Base-by-base conservation (phyloP, 495 filamentous ascomycete species). In the Xanthoparmelia taractica region DNA sequence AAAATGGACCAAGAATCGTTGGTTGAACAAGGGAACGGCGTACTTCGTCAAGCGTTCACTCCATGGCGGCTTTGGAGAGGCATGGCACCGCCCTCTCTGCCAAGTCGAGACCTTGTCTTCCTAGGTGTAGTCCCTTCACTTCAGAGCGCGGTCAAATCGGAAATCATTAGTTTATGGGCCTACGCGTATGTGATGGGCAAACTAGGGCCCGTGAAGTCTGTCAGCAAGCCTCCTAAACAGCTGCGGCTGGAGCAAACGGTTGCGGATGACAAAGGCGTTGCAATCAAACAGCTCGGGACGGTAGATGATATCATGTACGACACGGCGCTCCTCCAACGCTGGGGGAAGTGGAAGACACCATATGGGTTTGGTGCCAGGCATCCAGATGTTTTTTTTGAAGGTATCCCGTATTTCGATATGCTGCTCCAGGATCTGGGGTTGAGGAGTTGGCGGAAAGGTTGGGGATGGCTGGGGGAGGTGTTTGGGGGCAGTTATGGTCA, bases 351-450 rank as follows among this genome's bases (percentile, higher is more conserved):
- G 82, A 75, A 89, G 12, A 87, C 85, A 66, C 85, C 85, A 0
- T 79, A 76, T 4, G 88, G 87, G 3, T 84, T 81, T 60, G 88
- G 87, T 0, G 72, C 72, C 27, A 78, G 82, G 62, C 84, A 83
- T 63, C 86, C 87, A 0, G 88, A 90, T 67, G 83, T 90, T 62
- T 84, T 88, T 57, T 92, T 91, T 68, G 89, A 94, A 71, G 81
- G 79, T 2, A 65, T 92, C 50, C 86, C 90, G n/a, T 95, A 92
- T 68, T 70, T 91, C 5, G 90, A 93, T 73, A 65, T 90, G 66
- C 66, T 92, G 73, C 68, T 90, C 59, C 69, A 73, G 2, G 89
- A 93, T 69, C 62, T 94, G 57, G 88, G 88, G 17, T 68, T 87
- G 34, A 48, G 70, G 8, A 57, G 57, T 6, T 65, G 66, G 58